Conservation (phyloP, 2,329 filamentous ascomycete genomes). For the Penicillium sp. region DNA sequence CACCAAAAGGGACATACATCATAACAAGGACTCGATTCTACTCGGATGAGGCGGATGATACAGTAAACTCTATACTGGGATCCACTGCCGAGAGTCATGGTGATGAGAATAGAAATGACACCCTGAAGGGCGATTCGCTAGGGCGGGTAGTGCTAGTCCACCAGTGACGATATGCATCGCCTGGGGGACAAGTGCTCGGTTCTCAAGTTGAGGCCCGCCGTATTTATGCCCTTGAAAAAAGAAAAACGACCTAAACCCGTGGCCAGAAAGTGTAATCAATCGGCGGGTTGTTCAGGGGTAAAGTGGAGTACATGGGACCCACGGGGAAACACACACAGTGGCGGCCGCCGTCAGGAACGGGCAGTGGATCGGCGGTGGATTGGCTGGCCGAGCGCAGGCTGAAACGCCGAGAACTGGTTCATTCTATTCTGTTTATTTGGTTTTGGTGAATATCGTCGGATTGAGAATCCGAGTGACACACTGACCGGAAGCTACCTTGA, state of each 20-base stretch:
- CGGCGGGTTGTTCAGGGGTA: slow-evolving; percentile 26
- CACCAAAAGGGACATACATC: too few species aligned
- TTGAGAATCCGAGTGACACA: too few species aligned
- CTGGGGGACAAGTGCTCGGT: background rate
- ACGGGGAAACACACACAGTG: slow-evolving; percentile 7
- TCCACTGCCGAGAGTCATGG: slow-evolving; percentile 4
- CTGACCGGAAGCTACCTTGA: too few species aligned
- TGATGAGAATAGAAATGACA: background rate
- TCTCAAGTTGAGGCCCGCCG: background rate
- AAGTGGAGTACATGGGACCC: slow-evolving; percentile 17
- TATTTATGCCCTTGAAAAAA: background rate
- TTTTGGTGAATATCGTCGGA: background rate
- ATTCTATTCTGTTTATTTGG: background rate
- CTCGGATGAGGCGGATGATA: slow-evolving; percentile 2
- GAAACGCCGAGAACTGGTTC: slow-evolving; percentile 12
- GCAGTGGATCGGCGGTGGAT: slow-evolving; percentile 20
- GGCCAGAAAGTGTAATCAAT: background rate
- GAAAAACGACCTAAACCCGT: background rate
- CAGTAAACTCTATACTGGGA: slow-evolving; percentile 4
- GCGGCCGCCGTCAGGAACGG: slow-evolving; percentile 19
- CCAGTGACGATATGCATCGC: background rate
- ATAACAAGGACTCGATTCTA: slow-evolving; percentile 2
- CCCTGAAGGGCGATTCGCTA: background rate
- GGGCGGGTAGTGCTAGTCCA: background rate
- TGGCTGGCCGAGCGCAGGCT: slow-evolving; percentile 9